A percentile compares a stretch with the other conserved stretches of the same genome.
Conservation (phyloP, 495 filamentous ascomycete genomes). For the Collariella sp. region DNA sequence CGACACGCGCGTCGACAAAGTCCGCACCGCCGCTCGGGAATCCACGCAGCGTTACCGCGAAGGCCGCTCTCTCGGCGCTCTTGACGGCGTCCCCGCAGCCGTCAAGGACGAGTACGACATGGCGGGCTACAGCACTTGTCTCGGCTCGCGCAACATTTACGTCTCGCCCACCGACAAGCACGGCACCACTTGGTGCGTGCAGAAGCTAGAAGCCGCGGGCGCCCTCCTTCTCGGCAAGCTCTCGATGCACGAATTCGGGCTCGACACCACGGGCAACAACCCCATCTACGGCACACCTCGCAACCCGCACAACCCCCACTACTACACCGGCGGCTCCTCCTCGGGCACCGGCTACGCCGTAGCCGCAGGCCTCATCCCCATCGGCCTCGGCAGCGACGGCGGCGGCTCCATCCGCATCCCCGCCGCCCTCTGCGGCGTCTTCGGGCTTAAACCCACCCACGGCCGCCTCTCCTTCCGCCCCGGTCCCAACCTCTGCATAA, state of each 20-base stretch:
- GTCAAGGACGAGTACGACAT: conserved; percentile 55
- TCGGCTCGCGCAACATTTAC: conserved; percentile 45
- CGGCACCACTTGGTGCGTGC: conserved; percentile 58
- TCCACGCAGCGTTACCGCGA: conserved; percentile 57
- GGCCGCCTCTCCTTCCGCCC: conserved; percentile 58
- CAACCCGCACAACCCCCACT: conserved; percentile 65
- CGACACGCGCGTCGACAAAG: conserved; percentile 47
- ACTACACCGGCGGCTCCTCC: conserved; percentile 79
- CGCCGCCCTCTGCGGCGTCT: conserved; percentile 67
- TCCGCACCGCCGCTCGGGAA: conserved; percentile 55
- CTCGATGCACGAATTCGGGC: conserved; percentile 78
- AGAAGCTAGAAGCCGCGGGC: conserved; percentile 62
- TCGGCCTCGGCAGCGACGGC: conserved; percentile 73
- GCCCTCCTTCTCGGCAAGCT: conserved; percentile 70
- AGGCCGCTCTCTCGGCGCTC: conserved; percentile 50
- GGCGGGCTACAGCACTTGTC: conserved; percentile 57
- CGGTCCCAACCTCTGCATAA: conserved; percentile 49
- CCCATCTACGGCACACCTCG: conserved; percentile 66
- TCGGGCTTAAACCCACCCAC: conserved; percentile 75
- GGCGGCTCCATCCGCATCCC: conserved; percentile 79
- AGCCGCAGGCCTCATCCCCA: conserved; percentile 62
- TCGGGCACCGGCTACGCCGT: conserved; percentile 73
- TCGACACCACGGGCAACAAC: conserved; percentile 78
- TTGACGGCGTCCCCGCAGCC: conserved; percentile 67
- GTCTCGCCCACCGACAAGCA: conserved; percentile 37